Percentiles rank a stretch among this genome's conserved stretches.
Evolutionary conservation across 495 filamentous ascomycete genomes (phyloP).

Genomic region (Penicillium diatomitis): DNA sequence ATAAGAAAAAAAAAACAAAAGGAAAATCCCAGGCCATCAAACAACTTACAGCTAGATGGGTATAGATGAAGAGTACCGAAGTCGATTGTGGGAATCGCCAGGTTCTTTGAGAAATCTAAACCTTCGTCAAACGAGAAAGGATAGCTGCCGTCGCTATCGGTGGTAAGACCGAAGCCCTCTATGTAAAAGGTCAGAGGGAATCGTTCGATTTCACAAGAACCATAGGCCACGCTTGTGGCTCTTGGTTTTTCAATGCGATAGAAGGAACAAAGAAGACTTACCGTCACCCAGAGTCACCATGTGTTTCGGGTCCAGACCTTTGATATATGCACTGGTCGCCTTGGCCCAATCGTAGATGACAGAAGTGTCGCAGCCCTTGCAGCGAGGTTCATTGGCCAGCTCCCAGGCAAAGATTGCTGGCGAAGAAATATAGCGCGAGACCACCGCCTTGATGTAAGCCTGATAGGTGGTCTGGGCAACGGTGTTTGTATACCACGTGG

Average conservation of each 20-base stretch:
- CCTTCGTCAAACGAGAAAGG: constrained; percentile 53
- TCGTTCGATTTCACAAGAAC: no score
- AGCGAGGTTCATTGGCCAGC: constrained; percentile 61
- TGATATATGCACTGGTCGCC: constrained; percentile 53
- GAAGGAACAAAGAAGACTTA: not conserved
- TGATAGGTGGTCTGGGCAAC: constrained; percentile 50
- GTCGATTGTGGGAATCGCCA: constrained; percentile 49
- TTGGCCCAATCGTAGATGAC: constrained; percentile 55
- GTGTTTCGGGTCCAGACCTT: constrained; percentile 52
- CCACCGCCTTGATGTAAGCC: constrained; percentile 52
- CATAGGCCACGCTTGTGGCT: not conserved
- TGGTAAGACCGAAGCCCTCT: constrained; percentile 34
- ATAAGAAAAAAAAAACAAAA: no score
- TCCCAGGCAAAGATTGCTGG: constrained; percentile 63
- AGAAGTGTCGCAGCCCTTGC: constrained; percentile 48
- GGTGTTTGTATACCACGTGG: constrained; percentile 49
- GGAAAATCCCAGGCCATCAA: no score
- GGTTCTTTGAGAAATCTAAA: constrained; percentile 53
- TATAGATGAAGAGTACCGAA: constrained; percentile 63
- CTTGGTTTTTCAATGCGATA: not conserved
- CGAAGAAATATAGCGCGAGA: constrained; percentile 48
- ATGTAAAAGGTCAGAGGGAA: not conserved
- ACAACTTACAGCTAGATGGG: constrained; percentile 39
- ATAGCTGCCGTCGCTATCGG: constrained; percentile 42
- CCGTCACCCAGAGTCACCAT: constrained; percentile 60